Conservation (phyloP, 176 grass and related monocot genomes). For the Oryza coarctata region DNA sequence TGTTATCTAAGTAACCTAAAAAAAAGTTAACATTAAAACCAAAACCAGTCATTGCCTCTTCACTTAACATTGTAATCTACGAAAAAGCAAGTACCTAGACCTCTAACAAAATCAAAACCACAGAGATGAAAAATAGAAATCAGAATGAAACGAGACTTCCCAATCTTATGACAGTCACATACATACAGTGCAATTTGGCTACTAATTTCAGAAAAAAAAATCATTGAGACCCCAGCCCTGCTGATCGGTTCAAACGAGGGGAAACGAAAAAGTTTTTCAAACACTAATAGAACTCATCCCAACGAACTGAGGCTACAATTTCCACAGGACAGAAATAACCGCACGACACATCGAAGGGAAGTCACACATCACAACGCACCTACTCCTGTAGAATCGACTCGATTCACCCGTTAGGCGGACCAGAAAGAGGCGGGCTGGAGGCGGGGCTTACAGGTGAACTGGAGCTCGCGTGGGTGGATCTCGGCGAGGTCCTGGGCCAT, state of each 20-base stretch:
- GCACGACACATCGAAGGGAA: background rate
- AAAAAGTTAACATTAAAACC: background rate
- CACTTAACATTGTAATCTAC: background rate
- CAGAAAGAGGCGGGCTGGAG: background rate
- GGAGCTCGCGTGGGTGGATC: slow-evolving; percentile 84
- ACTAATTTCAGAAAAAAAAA: background rate
- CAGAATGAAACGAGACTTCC: background rate
- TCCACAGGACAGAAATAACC: background rate
- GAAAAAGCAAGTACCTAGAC: background rate
- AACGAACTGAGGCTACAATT: background rate
- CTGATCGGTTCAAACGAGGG: background rate
- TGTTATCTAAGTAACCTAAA: background rate
- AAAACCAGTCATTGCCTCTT: background rate
- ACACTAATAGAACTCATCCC: background rate
- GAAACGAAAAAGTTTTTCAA: background rate
- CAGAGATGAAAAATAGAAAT: background rate
- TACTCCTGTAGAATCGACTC: background rate
- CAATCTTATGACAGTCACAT: background rate
- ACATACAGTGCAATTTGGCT: background rate
- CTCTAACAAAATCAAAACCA: background rate
- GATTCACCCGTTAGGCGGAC: background rate
- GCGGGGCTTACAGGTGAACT: slow-evolving; percentile 75
- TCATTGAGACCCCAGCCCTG: background rate
- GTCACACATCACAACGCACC: background rate
- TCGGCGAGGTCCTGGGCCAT: slow-evolving; percentile 83